Conservation (phyloP, 371 early-diverging fungal genomes). For the Zychaea mexicana region DNA sequence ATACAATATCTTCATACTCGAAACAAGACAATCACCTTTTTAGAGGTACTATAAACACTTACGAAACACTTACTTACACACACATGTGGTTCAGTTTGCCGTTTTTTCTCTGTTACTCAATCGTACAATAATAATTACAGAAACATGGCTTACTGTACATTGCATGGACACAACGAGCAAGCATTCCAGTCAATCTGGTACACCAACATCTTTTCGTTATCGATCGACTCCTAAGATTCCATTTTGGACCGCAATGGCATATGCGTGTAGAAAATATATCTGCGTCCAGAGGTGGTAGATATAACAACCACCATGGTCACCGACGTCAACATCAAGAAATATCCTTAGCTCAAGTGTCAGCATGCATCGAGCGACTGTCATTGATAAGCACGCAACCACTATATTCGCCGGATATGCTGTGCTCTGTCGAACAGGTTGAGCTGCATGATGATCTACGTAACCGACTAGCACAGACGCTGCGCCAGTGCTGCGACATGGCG, state of each 20-base stretch:
- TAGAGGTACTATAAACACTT: constrained; percentile 37
- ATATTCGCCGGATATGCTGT: constrained; percentile 26
- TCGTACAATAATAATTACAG: constrained; percentile 12
- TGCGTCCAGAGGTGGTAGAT: neutral
- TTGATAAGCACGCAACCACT: constrained; percentile 18
- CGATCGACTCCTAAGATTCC: constrained; percentile 39
- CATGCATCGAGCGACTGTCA: constrained; percentile 28
- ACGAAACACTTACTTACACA: too few relatives aligned
- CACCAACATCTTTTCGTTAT: constrained; percentile 39
- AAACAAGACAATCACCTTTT: constrained; percentile 39
- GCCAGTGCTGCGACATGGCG: constrained; percentile 25
- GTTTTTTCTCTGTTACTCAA: neutral
- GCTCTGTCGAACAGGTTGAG: constrained; percentile 42
- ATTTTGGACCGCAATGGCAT: constrained; percentile 45
- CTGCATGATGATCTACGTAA: constrained; percentile 39
- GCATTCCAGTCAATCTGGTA: constrained; percentile 27
- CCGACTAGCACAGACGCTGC: constrained; percentile 27
- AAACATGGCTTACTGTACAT: constrained; percentile 33
- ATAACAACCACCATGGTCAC: too few relatives aligned
- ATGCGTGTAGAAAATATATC: constrained; percentile 24
- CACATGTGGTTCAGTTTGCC: neutral
- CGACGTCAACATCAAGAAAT: neutral
- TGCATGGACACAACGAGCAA: constrained; percentile 30
- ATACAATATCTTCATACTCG: constrained; percentile 39
- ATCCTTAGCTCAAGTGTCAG: constrained; percentile 14